phyloP scores from a whole-genome alignment of 2,329 filamentous ascomycete species.

The Dactylellina drechsleri region DNA sequence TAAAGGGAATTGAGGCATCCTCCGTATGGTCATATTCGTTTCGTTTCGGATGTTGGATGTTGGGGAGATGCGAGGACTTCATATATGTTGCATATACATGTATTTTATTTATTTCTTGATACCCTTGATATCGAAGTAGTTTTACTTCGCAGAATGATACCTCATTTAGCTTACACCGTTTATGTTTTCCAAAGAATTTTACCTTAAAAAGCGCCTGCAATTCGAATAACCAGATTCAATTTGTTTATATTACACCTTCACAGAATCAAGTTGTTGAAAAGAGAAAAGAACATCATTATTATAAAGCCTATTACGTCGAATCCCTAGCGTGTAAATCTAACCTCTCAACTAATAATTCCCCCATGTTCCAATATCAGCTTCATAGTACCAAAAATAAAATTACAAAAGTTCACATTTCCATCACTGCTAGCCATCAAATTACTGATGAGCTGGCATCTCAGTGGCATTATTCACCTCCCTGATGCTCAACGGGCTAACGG shows the following conservation, averaged over 20 bases:
- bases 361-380: neutral
- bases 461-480: conserved; percentile 1
- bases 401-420: neutral
- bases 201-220: neutral
- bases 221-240: neutral
- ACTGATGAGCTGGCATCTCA: conserved; percentile 37
- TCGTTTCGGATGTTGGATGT: too few species aligned
- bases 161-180: conserved; percentile 12
- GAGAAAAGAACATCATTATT: neutral
- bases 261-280: neutral
- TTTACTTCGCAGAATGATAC: conserved; percentile 38
- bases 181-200: neutral
- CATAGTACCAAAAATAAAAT: neutral
- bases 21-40: too few species aligned
- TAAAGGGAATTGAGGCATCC: conserved; percentile 17
- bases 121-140: conserved; percentile 13
- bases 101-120: conserved; percentile 9
- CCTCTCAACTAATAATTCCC: neutral
- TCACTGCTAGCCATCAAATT: neutral
- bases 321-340: too few species aligned
- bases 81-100: too few species aligned
- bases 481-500: conserved; percentile 42
- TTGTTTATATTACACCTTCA: neutral
- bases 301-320: neutral
- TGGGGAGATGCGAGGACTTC: too few species aligned